These are phyloP conservation scores for Ceratocystis alfenasii DNA, from an alignment of 2,329 filamentous ascomycete genomes.

Conservation along the genomic window DNA sequence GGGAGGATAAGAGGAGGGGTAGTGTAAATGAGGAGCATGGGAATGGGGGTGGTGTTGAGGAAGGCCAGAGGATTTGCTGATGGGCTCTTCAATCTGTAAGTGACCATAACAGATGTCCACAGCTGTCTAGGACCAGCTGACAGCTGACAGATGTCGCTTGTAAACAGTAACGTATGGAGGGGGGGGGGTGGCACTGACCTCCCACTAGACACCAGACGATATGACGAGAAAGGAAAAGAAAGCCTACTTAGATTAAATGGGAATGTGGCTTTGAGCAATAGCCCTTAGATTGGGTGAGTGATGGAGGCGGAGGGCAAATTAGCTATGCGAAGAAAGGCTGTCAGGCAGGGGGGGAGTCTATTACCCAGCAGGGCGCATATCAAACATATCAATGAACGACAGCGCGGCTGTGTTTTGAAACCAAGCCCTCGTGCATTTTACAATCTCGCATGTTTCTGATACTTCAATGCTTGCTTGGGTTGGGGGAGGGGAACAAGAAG, in stretches of 20 bases:
- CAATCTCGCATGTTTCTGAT: background rate
- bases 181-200: background rate
- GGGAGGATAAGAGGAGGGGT: background rate
- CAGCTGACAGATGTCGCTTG: background rate
- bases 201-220: background rate
- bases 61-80: background rate
- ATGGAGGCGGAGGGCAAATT: background rate
- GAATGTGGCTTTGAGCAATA: too few relatives aligned
- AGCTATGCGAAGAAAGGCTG: background rate
- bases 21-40: background rate
- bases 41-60: conserved; percentile 5
- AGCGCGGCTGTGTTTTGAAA: background rate
- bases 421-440: background rate
- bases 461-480: background rate
- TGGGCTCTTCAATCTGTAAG: background rate
- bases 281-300: background rate
- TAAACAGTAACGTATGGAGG: background rate
- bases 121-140: too few relatives aligned
- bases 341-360: background rate
- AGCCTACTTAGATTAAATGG: too few relatives aligned
- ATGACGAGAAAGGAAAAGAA: background rate
- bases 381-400: conserved; percentile 7
- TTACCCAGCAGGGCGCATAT: background rate
- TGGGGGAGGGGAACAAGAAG: background rate
- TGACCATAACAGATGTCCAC: background rate